Base-by-base conservation (phyloP, 2,329 filamentous ascomycete species). In the Blastomyces silverae region DNA sequence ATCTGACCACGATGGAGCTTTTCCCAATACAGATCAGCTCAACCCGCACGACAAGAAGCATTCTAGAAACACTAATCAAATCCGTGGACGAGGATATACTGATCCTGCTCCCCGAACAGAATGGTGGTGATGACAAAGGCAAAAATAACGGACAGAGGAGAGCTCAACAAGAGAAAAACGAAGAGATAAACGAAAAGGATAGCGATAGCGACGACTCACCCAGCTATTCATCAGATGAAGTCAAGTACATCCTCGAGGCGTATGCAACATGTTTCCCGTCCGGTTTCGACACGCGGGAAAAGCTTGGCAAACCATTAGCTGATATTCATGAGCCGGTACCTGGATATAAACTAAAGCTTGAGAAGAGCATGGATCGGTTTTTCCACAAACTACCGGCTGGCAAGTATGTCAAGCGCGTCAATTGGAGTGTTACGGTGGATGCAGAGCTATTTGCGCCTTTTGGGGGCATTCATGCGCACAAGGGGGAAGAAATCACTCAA, bases 1-100 rank as follows among this genome's bases (percentile, higher is more conserved):
- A 85, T 70, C 73, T 73, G 2, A 76, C 79, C 10, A 84, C 82
- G 8, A 71, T 73, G 6, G 73, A 78, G 42, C 68, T 73, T 2
- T 75, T 83, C 3, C 79, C 81, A 0, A 71, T 74, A 11, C 68
- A 67, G 13, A 63, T 81, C 0, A 67, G 64, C 1, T 67, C 76
- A 1, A 67, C 75, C 0, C 66, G 72, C 0, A 70, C 75, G 5
- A 75, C 78, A 0, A 66, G 73, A 8, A 68, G 71, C 31, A 80
- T 82, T 0, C 77, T 87, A 2, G 70, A 77, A 56, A 79, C 78
- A 2, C 73, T 88, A 0, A 81, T 80, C 39, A 74, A 76, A 13
- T 81, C 83, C 62, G 73, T 88, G 34, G 86, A 88, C 68, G 81
- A 82, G 57, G 86, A 88, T 63, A 84, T 87, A 70, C 74, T 88